Evolutionary conservation across 257 asterid genomes (phyloP), one percentile per base, ranked within the genome.

Genomic region (Lithospermum erythrorhizon): DNA sequence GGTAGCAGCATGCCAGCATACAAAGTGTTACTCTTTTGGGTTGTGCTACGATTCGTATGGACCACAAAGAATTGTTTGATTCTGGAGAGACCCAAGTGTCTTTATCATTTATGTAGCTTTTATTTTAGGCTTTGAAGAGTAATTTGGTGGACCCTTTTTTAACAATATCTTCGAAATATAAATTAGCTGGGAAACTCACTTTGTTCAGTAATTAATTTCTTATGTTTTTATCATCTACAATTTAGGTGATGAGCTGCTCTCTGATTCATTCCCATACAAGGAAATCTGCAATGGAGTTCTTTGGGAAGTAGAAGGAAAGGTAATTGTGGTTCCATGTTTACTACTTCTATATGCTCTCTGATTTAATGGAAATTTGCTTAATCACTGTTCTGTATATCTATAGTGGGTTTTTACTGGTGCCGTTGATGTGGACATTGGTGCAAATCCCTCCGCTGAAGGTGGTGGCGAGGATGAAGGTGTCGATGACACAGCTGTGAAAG

Each of bases 301-400:
- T 4, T 87, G 97, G 97, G 97, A 87, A 65, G 97, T 90, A 5
- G 86, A 78, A 8, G 97, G 96, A 65, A 85, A 87, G 95, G 97
- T 90, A 53, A 65, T 67, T 9, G 23, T 21, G 62, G 27, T 56
- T 21, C 15, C 57, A n/a, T 53, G 15, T 53, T 53, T 52, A 2
- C 17, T 52, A 52, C 5, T n/a, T 3, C n/a, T n/a, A n/a, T n/a
- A 20, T 8, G 23, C 15, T 22, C 14, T 10, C 19, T 35, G 45
- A 35, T 35, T 8, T 11, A 35, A 35, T 7, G 14, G 9, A 52
- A 8, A 32, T 35, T 5, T 27, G n/a, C 24, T 53, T n/a, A 19
- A 15, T 25, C 30, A 6, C 41, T 32, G 48, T 24, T 55, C n/a
- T 62, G 35, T 4, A 55, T 55, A 21, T 69, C 76, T 25, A 22